These are phyloP conservation scores for Stagonosporopsis chrysanthemi DNA, from an alignment of 2,329 filamentous ascomycete species.

Conservation along the genomic window DNA sequence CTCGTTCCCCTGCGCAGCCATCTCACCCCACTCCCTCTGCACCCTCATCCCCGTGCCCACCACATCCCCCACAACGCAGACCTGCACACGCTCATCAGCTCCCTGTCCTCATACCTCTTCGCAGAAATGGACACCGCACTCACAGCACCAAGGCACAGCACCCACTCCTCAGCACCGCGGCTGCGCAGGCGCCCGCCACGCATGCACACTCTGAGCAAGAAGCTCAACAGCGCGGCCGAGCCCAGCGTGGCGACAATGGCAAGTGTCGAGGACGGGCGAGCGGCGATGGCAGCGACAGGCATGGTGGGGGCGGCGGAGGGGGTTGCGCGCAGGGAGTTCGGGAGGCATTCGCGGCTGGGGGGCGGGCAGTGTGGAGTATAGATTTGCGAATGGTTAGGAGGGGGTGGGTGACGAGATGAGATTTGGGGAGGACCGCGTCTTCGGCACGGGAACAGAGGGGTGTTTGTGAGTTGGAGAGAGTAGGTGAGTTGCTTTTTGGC, in stretches of 20 bases:
- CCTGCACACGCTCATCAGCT: conserved; percentile 8
- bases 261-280: conserved; percentile 35
- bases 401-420: too few relatives aligned
- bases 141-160: conserved; percentile 53
- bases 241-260: conserved; percentile 53
- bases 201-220: conserved; percentile 55
- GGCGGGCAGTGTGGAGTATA: background rate
- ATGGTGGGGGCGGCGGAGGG: conserved; percentile 24
- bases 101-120: background rate
- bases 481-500: background rate
- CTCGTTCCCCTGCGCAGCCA: background rate
- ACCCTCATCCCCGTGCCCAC: background rate
- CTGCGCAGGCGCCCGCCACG: conserved; percentile 56
- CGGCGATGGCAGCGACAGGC: conserved; percentile 30
- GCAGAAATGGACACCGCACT: conserved; percentile 10
- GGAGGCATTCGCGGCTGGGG: conserved; percentile 25
- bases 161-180: conserved; percentile 59
- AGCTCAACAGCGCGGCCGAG: conserved; percentile 51
- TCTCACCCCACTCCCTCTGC: too few relatives aligned
- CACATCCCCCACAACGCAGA: conserved; percentile 23
- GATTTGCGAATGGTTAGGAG: too few relatives aligned
- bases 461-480: conserved; percentile 2
- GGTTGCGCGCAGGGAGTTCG: conserved; percentile 17
- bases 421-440: too few relatives aligned
- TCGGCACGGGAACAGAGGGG: too few relatives aligned